Base-by-base conservation (phyloP, 2,329 filamentous ascomycete genomes). In the Pleoardoris graminearum region DNA sequence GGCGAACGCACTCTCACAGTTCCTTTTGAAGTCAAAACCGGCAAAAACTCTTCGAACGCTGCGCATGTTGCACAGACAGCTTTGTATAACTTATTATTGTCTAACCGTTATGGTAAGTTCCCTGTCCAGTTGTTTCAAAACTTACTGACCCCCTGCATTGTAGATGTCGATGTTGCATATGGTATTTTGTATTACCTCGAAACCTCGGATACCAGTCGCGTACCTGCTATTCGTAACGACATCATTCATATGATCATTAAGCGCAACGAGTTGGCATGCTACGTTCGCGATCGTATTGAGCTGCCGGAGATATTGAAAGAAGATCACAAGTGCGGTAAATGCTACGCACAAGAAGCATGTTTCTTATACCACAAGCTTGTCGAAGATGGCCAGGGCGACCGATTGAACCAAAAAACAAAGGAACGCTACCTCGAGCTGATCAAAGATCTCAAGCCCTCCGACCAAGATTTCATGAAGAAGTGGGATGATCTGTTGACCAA, bases 161-260 rank as follows among this genome's bases (percentile, higher is more conserved):
- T 48, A 84, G 91, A 99, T 75, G 85, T 97, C 50, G 87, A 96
- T 48, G 88, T 97, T 55, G 85, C 86, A 36, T 96, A 91, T 62
- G 94, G 94, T 7, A 85, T 99, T 50, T 78, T 99, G 10, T 99
- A 97, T 72, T 99, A 99, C 68, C 88, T 96, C 78, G 94, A 97
- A 70, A 90, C 86, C 2, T 93, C 91, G 0, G 87, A 90, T 60
- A 96, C 88, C 11, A 85, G 90, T 61, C 86, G 91, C 19, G 90
- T 99, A 37, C 90, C 91, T 3, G 87, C 90, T 6, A 83, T 97
- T 52, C 85, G 90, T 32, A 87, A 91, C 61, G 94, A 99, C 70
- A 83, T 99, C 46, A 86, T 91, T 32, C 91, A 97, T 63, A 96
- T 99, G 91, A 89, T 99, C 53, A 92, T 97, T 79, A 89, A 96